Conservation (phyloP, 1,139 yeast species). For the Blastobotrys petasosporus region DNA sequence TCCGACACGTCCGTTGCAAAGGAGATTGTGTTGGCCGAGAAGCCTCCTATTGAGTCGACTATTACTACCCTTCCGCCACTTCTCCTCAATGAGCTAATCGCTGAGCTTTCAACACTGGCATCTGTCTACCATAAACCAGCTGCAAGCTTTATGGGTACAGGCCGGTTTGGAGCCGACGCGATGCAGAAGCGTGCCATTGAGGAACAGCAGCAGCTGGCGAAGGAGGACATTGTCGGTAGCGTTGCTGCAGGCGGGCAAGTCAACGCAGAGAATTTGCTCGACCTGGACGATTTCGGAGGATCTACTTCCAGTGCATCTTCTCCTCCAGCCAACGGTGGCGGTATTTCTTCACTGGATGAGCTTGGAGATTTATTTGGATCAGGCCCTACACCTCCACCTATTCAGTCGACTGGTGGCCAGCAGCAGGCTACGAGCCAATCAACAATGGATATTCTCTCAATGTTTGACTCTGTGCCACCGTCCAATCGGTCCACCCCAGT, state of each 20-base stretch:
- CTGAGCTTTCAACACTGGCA: conserved; percentile 79
- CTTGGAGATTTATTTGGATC: conserved; percentile 32
- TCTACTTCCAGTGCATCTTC: conserved; percentile 23
- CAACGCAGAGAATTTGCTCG: conserved; percentile 77
- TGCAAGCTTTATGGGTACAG: conserved; percentile 52
- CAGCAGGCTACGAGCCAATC: conserved; percentile 19
- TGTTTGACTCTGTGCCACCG: conserved; percentile 24
- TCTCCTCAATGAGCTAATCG: conserved; percentile 58
- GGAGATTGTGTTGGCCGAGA: conserved; percentile 51
- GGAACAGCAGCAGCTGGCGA: conserved; percentile 73
- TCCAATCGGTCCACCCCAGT: conserved; percentile 11
- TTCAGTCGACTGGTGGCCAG: conserved; percentile 25
- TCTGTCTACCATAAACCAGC: conserved; percentile 89
- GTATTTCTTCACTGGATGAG: conserved; percentile 27
- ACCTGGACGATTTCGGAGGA: conserved; percentile 54
- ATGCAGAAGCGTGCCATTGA: conserved; percentile 54
- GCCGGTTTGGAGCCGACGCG: conserved; percentile 40
- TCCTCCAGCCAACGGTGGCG: conserved; percentile 22
- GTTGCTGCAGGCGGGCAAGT: conserved; percentile 32
- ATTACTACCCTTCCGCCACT: conserved; percentile 66
- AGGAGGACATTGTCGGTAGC: conserved; percentile 63
- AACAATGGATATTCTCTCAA: conserved; percentile 30
- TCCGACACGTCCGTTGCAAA: conserved; percentile 45
- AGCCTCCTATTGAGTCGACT: conserved; percentile 69
- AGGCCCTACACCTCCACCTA: conserved; percentile 29